Evolutionary conservation across 768 basidiomycete genomes (phyloP).

Genomic region (Mycena crocata): DNA sequence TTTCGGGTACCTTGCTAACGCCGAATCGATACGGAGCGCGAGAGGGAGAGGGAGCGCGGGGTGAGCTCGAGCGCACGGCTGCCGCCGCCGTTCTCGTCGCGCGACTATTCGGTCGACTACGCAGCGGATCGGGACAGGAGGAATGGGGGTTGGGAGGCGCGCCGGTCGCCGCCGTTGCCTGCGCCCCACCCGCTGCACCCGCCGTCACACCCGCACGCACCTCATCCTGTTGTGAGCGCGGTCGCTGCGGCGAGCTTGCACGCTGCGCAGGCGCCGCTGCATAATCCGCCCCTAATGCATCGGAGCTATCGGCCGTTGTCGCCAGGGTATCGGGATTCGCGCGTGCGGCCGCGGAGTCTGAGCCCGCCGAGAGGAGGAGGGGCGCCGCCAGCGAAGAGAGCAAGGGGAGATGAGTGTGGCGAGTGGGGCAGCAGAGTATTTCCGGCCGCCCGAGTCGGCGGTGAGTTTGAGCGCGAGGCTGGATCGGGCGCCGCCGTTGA

Average conservation of each 20-base stretch:
- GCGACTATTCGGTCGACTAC: conserved; percentile 18
- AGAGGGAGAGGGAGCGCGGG: conserved; percentile 26
- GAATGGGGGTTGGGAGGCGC: conserved; percentile 23
- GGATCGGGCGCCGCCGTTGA: conserved; percentile 6
- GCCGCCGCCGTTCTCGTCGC: neutral
- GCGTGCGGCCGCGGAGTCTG: conserved; percentile 29
- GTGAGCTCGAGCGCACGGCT: conserved; percentile 8
- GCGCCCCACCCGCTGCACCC: conserved; percentile 17
- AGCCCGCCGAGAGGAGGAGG: conserved; percentile 26
- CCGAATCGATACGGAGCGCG: too few relatives aligned
- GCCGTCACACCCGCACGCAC: conserved; percentile 21
- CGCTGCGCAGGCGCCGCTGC: conserved; percentile 26
- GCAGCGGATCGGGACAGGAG: too few relatives aligned
- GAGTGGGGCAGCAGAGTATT: conserved; percentile 13
- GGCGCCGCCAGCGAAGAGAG: conserved; percentile 26
- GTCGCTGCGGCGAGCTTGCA: conserved; percentile 19
- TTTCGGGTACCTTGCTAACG: too few relatives aligned
- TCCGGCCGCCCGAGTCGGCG: conserved; percentile 5
- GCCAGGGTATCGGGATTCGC: conserved; percentile 16
- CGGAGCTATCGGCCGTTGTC: conserved; percentile 8
- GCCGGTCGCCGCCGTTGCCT: conserved; percentile 11
- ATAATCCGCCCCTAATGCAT: conserved; percentile 16
- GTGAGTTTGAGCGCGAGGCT: conserved; percentile 3
- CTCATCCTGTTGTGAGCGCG: conserved; percentile 29
- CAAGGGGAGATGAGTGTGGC: conserved; percentile 21